Evolutionary conservation across 768 basidiomycete genomes (phyloP).

Genomic region (Russula compacta): DNA sequence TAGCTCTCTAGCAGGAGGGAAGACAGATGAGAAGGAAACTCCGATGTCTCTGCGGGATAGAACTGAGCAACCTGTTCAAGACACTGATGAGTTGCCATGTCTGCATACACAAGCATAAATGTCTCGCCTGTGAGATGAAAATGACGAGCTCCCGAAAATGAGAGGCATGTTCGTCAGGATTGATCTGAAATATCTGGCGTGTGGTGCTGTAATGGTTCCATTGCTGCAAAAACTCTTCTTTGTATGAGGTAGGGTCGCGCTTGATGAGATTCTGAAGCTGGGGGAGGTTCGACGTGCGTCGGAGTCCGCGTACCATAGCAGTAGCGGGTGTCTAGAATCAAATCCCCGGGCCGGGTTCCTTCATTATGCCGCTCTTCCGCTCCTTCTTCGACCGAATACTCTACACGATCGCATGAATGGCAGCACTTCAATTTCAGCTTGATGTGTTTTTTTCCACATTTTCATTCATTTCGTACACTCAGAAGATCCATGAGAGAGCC

Average conservation of each 20-base stretch:
- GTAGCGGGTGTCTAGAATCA: background rate
- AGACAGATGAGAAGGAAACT: slow-evolving; percentile 76
- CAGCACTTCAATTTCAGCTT: background rate
- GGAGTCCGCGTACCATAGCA: slow-evolving; percentile 54
- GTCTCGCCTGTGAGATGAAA: slow-evolving; percentile 75
- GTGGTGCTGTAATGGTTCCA: slow-evolving; percentile 92
- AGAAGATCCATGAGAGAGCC: no score
- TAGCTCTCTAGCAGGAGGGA: slow-evolving; percentile 72
- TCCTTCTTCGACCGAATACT: no score
- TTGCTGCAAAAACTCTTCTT: slow-evolving; percentile 93
- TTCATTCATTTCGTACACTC: no score
- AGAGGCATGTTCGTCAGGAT: slow-evolving; percentile 76
- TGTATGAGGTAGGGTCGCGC: slow-evolving; percentile 81
- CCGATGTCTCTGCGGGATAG: slow-evolving; percentile 84
- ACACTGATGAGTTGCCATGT: background rate
- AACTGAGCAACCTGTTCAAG: slow-evolving; percentile 67
- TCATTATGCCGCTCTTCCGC: no score
- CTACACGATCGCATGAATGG: no score
- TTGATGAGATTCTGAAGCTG: slow-evolving; percentile 97
- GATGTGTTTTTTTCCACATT: no score
- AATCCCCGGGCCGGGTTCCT: background rate
- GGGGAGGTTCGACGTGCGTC: slow-evolving; percentile 83
- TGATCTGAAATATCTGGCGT: slow-evolving; percentile 73
- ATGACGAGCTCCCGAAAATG: slow-evolving; percentile 82
- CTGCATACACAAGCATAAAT: background rate